Conservation (phyloP, 2,329 filamentous ascomycete genomes). For the Didymella sp. region DNA sequence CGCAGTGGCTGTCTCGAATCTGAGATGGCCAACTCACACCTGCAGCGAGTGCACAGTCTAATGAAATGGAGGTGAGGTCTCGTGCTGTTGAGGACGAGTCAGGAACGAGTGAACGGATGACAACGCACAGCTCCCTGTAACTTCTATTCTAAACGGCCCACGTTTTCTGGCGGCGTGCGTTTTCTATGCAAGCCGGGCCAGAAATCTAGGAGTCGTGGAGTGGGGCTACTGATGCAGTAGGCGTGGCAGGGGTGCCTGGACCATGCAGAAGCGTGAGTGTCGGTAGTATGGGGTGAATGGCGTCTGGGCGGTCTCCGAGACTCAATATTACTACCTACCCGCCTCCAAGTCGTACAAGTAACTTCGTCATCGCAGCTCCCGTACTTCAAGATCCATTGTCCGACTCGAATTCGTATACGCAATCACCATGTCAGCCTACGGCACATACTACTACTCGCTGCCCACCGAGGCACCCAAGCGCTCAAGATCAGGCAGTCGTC, state of each 20-base stretch:
- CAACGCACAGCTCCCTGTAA: constrained; percentile 48
- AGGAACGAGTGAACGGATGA: constrained; percentile 48
- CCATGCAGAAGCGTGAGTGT: constrained; percentile 42
- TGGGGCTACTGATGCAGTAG: constrained; percentile 48
- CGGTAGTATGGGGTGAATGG: constrained; percentile 50
- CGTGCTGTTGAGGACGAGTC: constrained; percentile 37
- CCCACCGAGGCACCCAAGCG: constrained; percentile 46
- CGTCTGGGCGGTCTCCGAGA: constrained; percentile 43
- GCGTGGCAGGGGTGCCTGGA: constrained; percentile 40
- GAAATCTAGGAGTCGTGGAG: constrained; percentile 37
- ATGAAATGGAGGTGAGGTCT: constrained; percentile 37
- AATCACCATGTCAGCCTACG: constrained; percentile 45
- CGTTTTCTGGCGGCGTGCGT: constrained; percentile 48
- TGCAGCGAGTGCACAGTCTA: constrained; percentile 35
- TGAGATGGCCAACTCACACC: constrained; percentile 40
- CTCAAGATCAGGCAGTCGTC: constrained; percentile 48
- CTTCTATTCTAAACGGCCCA: constrained; percentile 46
- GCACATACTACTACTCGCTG: constrained; percentile 49
- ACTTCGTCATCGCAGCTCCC: constrained; percentile 25
- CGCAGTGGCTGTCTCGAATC: constrained; percentile 27
- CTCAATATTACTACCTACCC: constrained; percentile 42
- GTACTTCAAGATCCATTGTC: constrained; percentile 24
- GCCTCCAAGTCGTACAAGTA: constrained; percentile 15
- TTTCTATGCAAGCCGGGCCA: constrained; percentile 43
- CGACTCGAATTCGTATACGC: constrained; percentile 23